A percentile compares a stretch with the other conserved stretches of the same genome.
Conservation (phyloP, 2,329 filamentous ascomycete genomes). For the Clarireedia sp. region DNA sequence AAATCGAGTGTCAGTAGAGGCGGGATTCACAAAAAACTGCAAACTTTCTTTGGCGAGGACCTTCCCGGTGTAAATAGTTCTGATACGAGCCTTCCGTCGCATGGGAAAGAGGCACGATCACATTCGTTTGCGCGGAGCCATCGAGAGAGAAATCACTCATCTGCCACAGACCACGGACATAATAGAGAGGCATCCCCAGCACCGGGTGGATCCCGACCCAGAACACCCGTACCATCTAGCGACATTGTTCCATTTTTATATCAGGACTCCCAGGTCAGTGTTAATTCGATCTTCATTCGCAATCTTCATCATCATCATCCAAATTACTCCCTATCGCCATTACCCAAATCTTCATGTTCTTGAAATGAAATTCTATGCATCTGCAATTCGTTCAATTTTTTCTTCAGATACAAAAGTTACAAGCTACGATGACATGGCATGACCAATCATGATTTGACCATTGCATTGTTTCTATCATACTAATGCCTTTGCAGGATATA, state of each 20-base stretch:
- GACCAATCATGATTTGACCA: not conserved
- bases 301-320: conserved; percentile 2
- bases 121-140: conserved; percentile 51
- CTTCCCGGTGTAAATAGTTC: conserved; percentile 67
- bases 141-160: conserved; percentile 75
- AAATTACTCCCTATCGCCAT: not conserved
- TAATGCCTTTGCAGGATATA: conserved; percentile 52
- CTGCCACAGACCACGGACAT: conserved; percentile 53
- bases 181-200: conserved; percentile 63
- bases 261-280: conserved; percentile 70
- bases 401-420: conserved; percentile 1
- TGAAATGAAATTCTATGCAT: conserved; percentile 9
- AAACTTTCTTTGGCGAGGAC: conserved; percentile 90
- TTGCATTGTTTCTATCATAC: conserved; percentile 10
- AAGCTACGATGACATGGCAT: conserved; percentile 8
- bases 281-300: conserved; percentile 7
- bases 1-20: conserved; percentile 63
- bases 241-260: conserved; percentile 98
- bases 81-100: conserved; percentile 54
- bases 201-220: conserved; percentile 56
- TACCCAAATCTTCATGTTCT: not conserved
- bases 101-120: conserved; percentile 52
- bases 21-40: conserved; percentile 69
- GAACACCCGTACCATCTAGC: conserved; percentile 79
- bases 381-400: conserved; percentile 8